A percentile compares a stretch with the other conserved stretches of the same genome.
phyloP scores from a whole-genome alignment of 148 eudicot species.

The Linanthus parryae region DNA sequence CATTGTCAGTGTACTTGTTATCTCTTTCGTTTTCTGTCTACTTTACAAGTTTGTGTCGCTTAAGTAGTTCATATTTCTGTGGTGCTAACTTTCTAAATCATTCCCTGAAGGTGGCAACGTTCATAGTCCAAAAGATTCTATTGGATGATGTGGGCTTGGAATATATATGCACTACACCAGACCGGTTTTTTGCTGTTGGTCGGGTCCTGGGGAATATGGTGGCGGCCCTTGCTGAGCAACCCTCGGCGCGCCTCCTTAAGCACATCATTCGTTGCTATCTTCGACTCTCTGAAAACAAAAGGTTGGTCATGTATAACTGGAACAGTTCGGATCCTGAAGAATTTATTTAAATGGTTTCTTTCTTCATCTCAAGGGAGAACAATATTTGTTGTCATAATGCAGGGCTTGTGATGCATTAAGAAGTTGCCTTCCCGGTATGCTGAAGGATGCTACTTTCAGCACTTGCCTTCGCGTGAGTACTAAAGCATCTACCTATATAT shows the following conservation, averaged over 20 bases:
- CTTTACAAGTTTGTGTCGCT: too few relatives aligned
- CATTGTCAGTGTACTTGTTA: too few relatives aligned
- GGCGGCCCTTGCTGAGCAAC: constrained; percentile 84
- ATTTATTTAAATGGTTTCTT: not conserved
- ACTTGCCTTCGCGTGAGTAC: constrained; percentile 71
- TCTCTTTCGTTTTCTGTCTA: too few relatives aligned
- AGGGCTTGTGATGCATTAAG: constrained; percentile 95
- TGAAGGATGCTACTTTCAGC: constrained; percentile 69
- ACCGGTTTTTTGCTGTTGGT: constrained; percentile 94
- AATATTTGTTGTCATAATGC: constrained; percentile 14
- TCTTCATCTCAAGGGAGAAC: not conserved
- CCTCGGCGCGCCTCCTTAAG: constrained; percentile 77
- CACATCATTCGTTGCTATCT: constrained; percentile 93
- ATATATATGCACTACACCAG: constrained; percentile 96
- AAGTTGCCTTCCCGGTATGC: constrained; percentile 80
- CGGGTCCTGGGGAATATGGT: constrained; percentile 91
- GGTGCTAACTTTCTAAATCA: not conserved
- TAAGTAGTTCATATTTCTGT: too few relatives aligned
- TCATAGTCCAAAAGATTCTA: constrained; percentile 91
- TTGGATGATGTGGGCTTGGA: constrained; percentile 97
- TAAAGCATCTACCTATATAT: not conserved
- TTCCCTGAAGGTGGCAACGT: constrained; percentile 78
- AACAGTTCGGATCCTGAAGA: too few relatives aligned
- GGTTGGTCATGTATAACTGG: too few relatives aligned
- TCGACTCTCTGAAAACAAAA: constrained; percentile 79